phyloP scores from a whole-genome alignment of 1,284 basidiomycete species.

The Melampsora abietis-canadensis region DNA sequence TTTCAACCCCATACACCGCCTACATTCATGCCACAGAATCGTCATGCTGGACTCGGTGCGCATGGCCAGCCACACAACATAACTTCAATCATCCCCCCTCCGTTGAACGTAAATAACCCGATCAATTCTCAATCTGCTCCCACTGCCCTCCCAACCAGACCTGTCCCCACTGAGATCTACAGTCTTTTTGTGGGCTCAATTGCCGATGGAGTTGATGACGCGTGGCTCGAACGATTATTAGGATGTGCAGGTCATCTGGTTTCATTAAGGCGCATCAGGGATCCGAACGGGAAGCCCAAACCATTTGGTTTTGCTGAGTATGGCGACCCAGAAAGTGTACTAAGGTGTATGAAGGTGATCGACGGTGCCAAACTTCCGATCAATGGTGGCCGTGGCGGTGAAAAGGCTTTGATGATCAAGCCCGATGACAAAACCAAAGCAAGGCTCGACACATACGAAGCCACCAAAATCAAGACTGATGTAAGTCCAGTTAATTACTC shows the following conservation, averaged over 20 bases:
- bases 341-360: conserved; percentile 50
- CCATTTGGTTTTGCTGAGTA: conserved; percentile 53
- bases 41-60: conserved; percentile 41
- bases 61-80: conserved; percentile 38
- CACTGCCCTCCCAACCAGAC: conserved; percentile 21
- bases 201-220: conserved; percentile 50
- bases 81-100: conserved; percentile 14
- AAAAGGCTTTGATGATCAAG: conserved; percentile 47
- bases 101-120: conserved; percentile 15
- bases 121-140: conserved; percentile 12
- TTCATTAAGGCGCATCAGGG: conserved; percentile 48
- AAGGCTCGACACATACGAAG: conserved; percentile 50
- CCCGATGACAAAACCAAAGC: conserved; percentile 51
- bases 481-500: conserved; percentile 43
- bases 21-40: conserved; percentile 16
- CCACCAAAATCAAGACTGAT: conserved; percentile 47
- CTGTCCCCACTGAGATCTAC: conserved; percentile 48
- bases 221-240: conserved; percentile 50
- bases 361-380: conserved; percentile 48
- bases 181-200: conserved; percentile 51
- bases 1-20: conserved; percentile 39
- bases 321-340: conserved; percentile 51
- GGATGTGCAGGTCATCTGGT: conserved; percentile 49
- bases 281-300: conserved; percentile 47
- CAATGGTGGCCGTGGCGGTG: conserved; percentile 46